Conservation (phyloP, 345 rosid species). For the Gossypium mustelinum region DNA sequence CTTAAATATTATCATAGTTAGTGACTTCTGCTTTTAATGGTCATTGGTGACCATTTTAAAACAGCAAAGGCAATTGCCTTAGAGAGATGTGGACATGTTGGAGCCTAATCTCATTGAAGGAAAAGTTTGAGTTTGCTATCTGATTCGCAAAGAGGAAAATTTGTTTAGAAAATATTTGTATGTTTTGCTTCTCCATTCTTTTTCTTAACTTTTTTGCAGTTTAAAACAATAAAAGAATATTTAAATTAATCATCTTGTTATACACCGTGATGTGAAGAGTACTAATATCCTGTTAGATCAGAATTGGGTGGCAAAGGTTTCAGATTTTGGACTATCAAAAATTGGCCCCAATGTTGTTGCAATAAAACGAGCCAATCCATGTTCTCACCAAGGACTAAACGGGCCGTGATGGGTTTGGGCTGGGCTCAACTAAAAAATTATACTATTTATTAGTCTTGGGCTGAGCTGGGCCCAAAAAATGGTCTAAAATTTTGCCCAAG, state of each 20-base stretch:
- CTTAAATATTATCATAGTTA: too few relatives aligned
- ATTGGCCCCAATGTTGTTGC: slow-evolving; percentile 44
- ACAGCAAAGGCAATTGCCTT: slow-evolving; percentile 94
- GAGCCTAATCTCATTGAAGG: slow-evolving; percentile 85
- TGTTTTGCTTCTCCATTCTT: slow-evolving; percentile 16
- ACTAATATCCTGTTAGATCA: slow-evolving; percentile 75
- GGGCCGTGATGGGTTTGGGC: slow-evolving; percentile 19
- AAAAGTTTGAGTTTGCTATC: slow-evolving; percentile 56
- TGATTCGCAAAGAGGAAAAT: slow-evolving; percentile 55
- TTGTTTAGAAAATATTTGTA: slow-evolving; percentile 75
- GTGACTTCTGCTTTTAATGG: too few relatives aligned
- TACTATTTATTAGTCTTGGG: too few relatives aligned
- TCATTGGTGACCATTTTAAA: slow-evolving; percentile 17
- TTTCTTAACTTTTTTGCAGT: slow-evolving; percentile 18
- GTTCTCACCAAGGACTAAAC: slow-evolving; percentile 75
- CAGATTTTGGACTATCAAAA: slow-evolving; percentile 82
- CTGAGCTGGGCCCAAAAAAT: too few relatives aligned
- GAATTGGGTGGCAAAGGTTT: slow-evolving; percentile 82
- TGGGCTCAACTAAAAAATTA: too few relatives aligned
- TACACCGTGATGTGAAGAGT: slow-evolving; percentile 84
- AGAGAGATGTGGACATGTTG: slow-evolving; percentile 53
- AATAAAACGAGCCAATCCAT: slow-evolving; percentile 62
- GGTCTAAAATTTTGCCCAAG: too few relatives aligned
- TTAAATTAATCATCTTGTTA: slow-evolving; percentile 46
- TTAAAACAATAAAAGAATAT: not conserved